Evolutionary conservation across 2,329 filamentous ascomycete genomes (phyloP).

Genomic region (Colletotrichum spaethianum): DNA sequence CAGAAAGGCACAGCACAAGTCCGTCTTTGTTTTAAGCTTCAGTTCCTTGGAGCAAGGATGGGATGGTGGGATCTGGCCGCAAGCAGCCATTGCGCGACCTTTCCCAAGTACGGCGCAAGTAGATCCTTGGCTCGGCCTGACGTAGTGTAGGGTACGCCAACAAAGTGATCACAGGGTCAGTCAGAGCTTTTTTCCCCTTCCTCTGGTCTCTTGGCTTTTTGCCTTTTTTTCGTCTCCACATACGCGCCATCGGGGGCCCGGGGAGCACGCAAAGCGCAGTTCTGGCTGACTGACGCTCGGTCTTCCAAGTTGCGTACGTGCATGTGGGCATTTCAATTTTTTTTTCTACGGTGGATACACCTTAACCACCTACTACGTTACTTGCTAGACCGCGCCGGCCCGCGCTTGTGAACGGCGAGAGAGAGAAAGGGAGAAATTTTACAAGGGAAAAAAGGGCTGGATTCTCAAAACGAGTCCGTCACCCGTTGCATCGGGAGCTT

Average conservation of each 20-base stretch:
- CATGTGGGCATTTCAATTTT: constrained; percentile 21
- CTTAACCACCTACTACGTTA: not conserved
- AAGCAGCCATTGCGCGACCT: constrained; percentile 37
- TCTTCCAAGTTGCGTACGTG: not conserved
- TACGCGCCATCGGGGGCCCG: constrained; percentile 11
- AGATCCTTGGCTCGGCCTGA: constrained; percentile 31
- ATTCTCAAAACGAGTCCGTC: not conserved
- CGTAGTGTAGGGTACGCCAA: constrained; percentile 33
- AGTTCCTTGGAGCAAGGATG: constrained; percentile 7
- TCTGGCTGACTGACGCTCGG: constrained; percentile 5
- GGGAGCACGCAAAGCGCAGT: not conserved
- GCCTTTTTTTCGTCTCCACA: constrained; percentile 28
- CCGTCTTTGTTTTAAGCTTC: constrained; percentile 31
- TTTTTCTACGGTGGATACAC: constrained; percentile 1
- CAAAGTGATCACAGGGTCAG: constrained; percentile 41
- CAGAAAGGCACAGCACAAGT: constrained; percentile 2
- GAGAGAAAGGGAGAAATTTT: not conserved
- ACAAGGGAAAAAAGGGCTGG: not conserved
- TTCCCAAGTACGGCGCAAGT: constrained; percentile 35
- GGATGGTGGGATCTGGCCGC: constrained; percentile 29
- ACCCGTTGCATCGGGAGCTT: constrained; percentile 5
- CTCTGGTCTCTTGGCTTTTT: constrained; percentile 5
- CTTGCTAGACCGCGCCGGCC: not conserved
- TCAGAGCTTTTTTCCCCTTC: constrained; percentile 32
- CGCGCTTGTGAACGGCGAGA: not conserved